Conservation (phyloP, 164 flowering plant genomes). For the Vitis rupestris region DNA sequence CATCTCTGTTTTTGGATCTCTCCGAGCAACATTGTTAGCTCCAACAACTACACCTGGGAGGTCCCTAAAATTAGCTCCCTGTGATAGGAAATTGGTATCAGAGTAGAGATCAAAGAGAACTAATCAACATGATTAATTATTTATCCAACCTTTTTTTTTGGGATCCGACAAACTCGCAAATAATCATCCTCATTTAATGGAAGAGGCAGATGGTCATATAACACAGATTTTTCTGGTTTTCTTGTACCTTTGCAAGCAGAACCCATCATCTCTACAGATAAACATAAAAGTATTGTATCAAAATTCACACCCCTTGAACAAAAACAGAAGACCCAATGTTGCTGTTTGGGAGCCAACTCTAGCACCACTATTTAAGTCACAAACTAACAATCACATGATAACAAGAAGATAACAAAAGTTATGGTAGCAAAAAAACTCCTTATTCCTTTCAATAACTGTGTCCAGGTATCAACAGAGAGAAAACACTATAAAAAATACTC, state of each 20-base stretch:
- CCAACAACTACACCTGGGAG: slow-evolving; percentile 58
- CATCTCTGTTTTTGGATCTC: slow-evolving; percentile 37
- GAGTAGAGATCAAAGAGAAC: neutral
- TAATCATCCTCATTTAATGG: slow-evolving; percentile 41
- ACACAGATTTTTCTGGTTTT: slow-evolving; percentile 14
- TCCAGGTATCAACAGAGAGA: no score
- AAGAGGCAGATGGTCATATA: slow-evolving; percentile 54
- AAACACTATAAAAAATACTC: no score
- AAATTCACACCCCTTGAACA: no score
- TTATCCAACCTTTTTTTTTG: slow-evolving; percentile 45
- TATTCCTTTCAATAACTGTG: no score
- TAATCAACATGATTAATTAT: neutral
- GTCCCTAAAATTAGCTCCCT: slow-evolving; percentile 70
- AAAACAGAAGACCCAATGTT: no score
- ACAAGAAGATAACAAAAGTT: no score
- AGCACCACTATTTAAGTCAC: no score
- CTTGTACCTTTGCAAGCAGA: slow-evolving; percentile 12
- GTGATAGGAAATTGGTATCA: slow-evolving; percentile 3
- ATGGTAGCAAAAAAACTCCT: no score
- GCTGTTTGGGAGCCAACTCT: no score
- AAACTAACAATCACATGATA: no score
- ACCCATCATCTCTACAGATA: slow-evolving; percentile 37
- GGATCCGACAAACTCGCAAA: slow-evolving; percentile 48
- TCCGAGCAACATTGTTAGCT: slow-evolving; percentile 38
- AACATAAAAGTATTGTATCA: no score